A percentile compares a stretch with the other conserved stretches of the same genome.
These are phyloP conservation scores for Penicillium capsulatum DNA, from an alignment of 2,329 filamentous ascomycete genomes.

Conservation along the genomic window DNA sequence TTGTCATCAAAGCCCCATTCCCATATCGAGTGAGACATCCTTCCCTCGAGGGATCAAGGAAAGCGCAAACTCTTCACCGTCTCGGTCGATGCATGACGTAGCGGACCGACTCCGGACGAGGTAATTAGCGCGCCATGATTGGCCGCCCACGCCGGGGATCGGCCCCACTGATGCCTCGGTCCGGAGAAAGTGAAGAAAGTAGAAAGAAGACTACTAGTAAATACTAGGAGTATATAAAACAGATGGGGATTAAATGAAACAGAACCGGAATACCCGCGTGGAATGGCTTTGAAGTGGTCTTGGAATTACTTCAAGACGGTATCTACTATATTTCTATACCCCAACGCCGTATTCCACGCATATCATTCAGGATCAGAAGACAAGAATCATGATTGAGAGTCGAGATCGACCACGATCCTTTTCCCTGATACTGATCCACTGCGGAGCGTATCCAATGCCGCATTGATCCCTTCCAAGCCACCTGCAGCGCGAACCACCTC, in stretches of 20 bases:
- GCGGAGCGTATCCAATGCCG: slow-evolving; percentile 61
- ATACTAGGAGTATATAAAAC: too few species aligned
- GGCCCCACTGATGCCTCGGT: slow-evolving; percentile 3
- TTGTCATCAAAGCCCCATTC: too few species aligned
- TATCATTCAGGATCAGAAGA: slow-evolving; percentile 2
- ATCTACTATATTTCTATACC: neutral
- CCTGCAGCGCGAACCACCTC: slow-evolving; percentile 62
- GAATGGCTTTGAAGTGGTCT: too few species aligned
- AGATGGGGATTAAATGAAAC: too few species aligned
- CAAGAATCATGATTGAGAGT: slow-evolving; percentile 6
- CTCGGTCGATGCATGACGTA: slow-evolving; percentile 12
- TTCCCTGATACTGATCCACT: slow-evolving; percentile 64
- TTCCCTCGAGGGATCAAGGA: too few species aligned
- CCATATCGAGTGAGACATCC: too few species aligned
- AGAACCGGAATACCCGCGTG: too few species aligned
- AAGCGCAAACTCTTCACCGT: too few species aligned
- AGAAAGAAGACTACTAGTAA: too few species aligned
- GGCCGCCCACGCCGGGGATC: slow-evolving; percentile 13
- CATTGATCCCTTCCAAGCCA: slow-evolving; percentile 64
- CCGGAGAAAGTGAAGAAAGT: neutral
- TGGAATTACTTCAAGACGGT: neutral
- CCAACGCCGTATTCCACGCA: slow-evolving; percentile 8
- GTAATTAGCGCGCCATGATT: slow-evolving; percentile 8
- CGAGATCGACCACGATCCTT: slow-evolving; percentile 57
- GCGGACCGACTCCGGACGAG: slow-evolving; percentile 6